A percentile compares a stretch with the other conserved stretches of the same genome.
Evolutionary conservation across 2,329 filamentous ascomycete species (phyloP).

Genomic region (Coniochaeta sp.): DNA sequence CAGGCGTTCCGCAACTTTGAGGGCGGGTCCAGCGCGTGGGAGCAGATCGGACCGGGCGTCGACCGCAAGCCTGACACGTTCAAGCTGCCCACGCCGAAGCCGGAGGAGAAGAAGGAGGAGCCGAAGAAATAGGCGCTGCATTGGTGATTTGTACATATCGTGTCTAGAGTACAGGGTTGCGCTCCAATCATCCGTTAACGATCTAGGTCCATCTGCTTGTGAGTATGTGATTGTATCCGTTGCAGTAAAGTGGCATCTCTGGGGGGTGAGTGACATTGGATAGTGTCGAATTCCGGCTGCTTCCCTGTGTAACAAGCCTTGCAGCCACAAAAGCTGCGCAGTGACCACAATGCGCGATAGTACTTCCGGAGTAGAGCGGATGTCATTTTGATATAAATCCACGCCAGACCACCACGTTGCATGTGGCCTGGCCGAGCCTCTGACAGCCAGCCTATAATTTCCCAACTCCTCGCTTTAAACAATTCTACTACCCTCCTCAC

Average conservation of each 20-base stretch:
- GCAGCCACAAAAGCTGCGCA: not conserved
- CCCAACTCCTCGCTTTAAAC: not conserved
- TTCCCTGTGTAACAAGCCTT: not conserved
- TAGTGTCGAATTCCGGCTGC: too few species aligned
- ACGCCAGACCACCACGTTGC: too few species aligned
- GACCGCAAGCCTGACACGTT: slow-evolving; percentile 80
- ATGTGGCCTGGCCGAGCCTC: too few species aligned
- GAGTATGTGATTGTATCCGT: not conserved
- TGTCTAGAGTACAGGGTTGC: slow-evolving; percentile 3
- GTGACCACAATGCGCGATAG: not conserved
- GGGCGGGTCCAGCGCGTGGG: slow-evolving; percentile 68
- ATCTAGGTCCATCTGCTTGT: not conserved
- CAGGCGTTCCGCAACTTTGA: slow-evolving; percentile 99
- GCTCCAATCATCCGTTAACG: not conserved
- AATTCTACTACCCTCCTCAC: not conserved
- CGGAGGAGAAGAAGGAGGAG: slow-evolving; percentile 85
- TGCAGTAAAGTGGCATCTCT: too few species aligned
- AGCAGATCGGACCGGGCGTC: slow-evolving; percentile 59
- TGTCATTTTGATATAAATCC: not conserved
- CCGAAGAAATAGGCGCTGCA: slow-evolving; percentile 69
- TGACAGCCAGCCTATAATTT: too few species aligned
- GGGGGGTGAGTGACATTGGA: too few species aligned
- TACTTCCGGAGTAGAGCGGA: too few species aligned
- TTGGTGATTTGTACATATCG: slow-evolving; percentile 12
- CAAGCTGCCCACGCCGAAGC: slow-evolving; percentile 92